Evolutionary conservation across 345 rosid species (phyloP), one percentile per base, ranked within the genome.

Genomic region (Theobroma cacao): DNA sequence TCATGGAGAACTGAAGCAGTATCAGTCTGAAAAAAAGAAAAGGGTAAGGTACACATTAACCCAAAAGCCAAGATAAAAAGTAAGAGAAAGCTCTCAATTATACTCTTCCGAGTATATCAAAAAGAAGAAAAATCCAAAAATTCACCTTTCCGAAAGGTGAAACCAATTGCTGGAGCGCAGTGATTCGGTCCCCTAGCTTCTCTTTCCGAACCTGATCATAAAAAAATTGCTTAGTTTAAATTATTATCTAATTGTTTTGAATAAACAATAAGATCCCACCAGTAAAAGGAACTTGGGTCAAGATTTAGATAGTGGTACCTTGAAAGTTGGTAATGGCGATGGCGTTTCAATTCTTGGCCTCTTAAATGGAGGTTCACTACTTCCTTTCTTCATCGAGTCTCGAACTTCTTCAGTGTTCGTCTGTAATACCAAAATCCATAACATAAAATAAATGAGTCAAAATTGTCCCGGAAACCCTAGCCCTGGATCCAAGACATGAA

Each of bases 1-100:
- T 93, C 98, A 53, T 94, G 87, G 40, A 94, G 98, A 74, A 94
- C 98, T 34, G 98, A 94, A 68, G 98, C 98, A n/a, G 97, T 94
- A 88, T 94, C 98, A 48, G 93, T 94, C 98, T 94, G 91, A 69
- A 79, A 55, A 7, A 80, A 79, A 59, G n/a, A n/a, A 11, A 64
- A 76, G 22, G 60, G 22, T 12, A 33, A n/a, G 48, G 13, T 43
- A 45, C 33, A 31, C 2, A 72, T 77, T 34, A 76, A 72, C 13
- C 43, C 47, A 47, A 72, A 59, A 28, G 43, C 69, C 20, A 30
- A 30, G 17, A 33, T 73, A 59, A 70, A n/a, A 76, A 70, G 71
- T 67, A 60, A n/a, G n/a, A n/a, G n/a, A n/a, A 58, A 77, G 66
- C 53, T 80, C 56, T 40, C 75, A 75, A 31, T 30, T 41, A 22